Evolutionary conservation across 2,329 filamentous ascomycete species (phyloP), one percentile per base, ranked within the genome.

Genomic region (Knufia petricola): DNA sequence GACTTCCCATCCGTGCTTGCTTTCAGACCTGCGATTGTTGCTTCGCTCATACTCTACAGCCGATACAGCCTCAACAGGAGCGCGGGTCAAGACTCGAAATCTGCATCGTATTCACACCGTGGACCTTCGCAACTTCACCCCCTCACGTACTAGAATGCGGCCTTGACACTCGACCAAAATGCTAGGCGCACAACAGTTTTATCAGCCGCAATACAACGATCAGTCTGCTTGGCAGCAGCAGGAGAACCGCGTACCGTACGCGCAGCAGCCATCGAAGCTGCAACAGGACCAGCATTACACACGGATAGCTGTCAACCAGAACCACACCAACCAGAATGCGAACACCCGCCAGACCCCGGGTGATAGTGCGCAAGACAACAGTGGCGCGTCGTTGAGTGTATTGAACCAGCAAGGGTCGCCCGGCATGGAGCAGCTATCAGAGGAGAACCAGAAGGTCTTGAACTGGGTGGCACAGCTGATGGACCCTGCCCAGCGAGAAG

Each of bases 401-500:
- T 50, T 56, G 39, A 54, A 55, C 48, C 53, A 55, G 24, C 52
- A 54, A 31, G 50, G 49, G 9, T 50, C 52, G 2, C 50, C 63
- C 20, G 64, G 64, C 53, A 66, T 84, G 60, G 84, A 87, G 60
- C 74, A 69, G 67, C 77, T 92, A 56, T 87, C 83, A 15, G 90
- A 95, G 64, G 90, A 95, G 64, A 95, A 95, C 67, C 79, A 87
- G 58, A 81, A 89, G 56, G 92, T 94, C n/a, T 80, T 95, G 67
- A 82, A 82, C 55, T 95, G 87, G 75, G 92, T 95, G 55, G 87
- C 89, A 48, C 89, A 95, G 65, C 76, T 95, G 50, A 77, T 96
- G 63, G 90, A 88, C 65, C 85, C 89, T 56, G 81, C 77, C 59
- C 89, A 88, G 23, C 79, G 92, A 54, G 92, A 96, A 71, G 83